Percentiles rank a stretch among this genome's conserved stretches.
Evolutionary conservation across 768 basidiomycete species (phyloP).

Genomic region (Pleurotus pulmonarius): DNA sequence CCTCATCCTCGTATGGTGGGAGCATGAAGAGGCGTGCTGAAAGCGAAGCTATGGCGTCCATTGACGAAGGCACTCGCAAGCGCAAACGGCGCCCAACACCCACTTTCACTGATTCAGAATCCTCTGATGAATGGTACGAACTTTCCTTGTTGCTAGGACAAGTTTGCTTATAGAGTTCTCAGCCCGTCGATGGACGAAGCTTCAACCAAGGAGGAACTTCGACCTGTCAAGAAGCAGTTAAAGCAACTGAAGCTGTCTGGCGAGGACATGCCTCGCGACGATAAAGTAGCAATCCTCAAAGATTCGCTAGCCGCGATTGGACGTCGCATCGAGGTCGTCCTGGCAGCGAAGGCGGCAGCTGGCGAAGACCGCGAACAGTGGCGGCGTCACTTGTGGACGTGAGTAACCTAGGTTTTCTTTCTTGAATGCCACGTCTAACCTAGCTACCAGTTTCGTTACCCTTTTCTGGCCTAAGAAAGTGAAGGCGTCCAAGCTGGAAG

Average conservation of each 20-base stretch:
- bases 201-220: constrained; percentile 88
- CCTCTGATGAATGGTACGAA: constrained; percentile 85
- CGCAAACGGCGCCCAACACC: constrained; percentile 94
- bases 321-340: constrained; percentile 81
- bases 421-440: constrained; percentile 1
- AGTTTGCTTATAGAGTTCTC: constrained; percentile 6
- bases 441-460: constrained; percentile 72
- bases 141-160: constrained; percentile 2
- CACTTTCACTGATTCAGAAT: constrained; percentile 92
- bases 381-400: constrained; percentile 97
- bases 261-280: constrained; percentile 89
- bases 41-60: constrained; percentile 80
- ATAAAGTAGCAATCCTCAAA: constrained; percentile 94
- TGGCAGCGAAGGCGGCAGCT: constrained; percentile 67
- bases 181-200: constrained; percentile 96
- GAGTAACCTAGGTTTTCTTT: constrained; percentile 30
- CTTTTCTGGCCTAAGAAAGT: constrained; percentile 98
- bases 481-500: constrained; percentile 87
- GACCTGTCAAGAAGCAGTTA: constrained; percentile 97
- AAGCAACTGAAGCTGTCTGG: constrained; percentile 95
- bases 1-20: constrained; percentile 50
- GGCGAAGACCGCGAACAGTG: constrained; percentile 86
- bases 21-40: constrained; percentile 77
- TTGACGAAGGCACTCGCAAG: constrained; percentile 71
- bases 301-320: constrained; percentile 95